A percentile compares a stretch with the other conserved stretches of the same genome.
Conservation (phyloP, 1,139 yeast genomes). For the Kodamaea arcana region DNA sequence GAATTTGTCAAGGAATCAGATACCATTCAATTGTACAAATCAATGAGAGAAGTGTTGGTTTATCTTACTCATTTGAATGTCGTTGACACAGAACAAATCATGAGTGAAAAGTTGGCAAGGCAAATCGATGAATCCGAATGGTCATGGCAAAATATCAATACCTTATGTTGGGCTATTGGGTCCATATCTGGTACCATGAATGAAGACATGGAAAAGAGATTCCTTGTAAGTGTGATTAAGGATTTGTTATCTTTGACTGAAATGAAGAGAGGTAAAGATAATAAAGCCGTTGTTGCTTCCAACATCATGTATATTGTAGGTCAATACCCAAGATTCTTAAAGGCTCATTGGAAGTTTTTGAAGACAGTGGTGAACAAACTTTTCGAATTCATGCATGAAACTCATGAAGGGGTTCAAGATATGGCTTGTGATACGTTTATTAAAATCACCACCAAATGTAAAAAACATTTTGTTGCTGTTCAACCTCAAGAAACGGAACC, state of each 20-base stretch:
- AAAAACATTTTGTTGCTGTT: constrained; percentile 85
- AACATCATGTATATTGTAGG: constrained; percentile 99
- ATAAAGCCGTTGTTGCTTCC: constrained; percentile 98
- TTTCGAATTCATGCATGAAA: constrained; percentile 98
- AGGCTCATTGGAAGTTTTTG: constrained; percentile 96
- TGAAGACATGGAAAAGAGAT: constrained; percentile 94
- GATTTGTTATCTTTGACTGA: constrained; percentile 89
- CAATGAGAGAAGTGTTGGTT: constrained; percentile 93
- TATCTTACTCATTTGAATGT: constrained; percentile 95
- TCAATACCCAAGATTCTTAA: constrained; percentile 93
- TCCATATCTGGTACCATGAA: constrained; percentile 98
- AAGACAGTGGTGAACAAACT: constrained; percentile 93
- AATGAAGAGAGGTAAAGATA: constrained; percentile 94
- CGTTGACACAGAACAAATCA: constrained; percentile 86
- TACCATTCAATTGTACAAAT: constrained; percentile 89
- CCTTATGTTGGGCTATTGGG: constrained; percentile 99
- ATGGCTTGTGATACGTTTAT: constrained; percentile 99
- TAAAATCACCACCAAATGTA: constrained; percentile 91
- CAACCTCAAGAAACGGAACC: constrained; percentile 90
- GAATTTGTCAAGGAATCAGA: constrained; percentile 97
- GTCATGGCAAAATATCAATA: constrained; percentile 98
- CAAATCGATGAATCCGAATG: constrained; percentile 97
- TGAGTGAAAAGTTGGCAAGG: constrained; percentile 84
- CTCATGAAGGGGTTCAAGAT: constrained; percentile 99
- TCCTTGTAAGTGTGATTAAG: constrained; percentile 86